Percentiles rank a stretch among this genome's conserved stretches.
Conservation (phyloP, 2,329 filamentous ascomycete species). For the Xylaria sp. region DNA sequence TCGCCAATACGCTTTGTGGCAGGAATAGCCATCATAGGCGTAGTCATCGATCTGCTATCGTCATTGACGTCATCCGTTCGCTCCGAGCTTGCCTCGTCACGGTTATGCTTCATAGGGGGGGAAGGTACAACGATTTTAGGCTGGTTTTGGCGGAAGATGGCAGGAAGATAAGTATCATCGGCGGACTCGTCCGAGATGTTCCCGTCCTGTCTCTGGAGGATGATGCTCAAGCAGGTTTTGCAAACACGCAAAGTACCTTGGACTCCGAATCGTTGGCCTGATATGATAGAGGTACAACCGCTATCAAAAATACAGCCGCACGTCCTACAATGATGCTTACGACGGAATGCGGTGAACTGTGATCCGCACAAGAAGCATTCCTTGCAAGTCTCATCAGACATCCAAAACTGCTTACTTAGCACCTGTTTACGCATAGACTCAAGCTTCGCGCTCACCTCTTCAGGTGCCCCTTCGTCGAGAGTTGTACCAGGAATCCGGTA, state of each 20-base stretch:
- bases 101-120: conserved; percentile 47
- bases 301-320: conserved; percentile 99
- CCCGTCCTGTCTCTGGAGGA: conserved; percentile 86
- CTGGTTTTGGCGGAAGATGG: conserved; percentile 64
- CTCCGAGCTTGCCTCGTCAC: conserved; percentile 48
- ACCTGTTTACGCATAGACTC: conserved; percentile 84
- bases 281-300: conserved; percentile 91
- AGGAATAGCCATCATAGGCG: conserved; percentile 74
- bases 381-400: conserved; percentile 98
- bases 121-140: conserved; percentile 47
- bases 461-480: conserved; percentile 61
- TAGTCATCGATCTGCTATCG: conserved; percentile 59
- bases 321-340: conserved; percentile 94
- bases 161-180: conserved; percentile 71
- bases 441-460: conserved; percentile 64
- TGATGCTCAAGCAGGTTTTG: conserved; percentile 89
- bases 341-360: conserved; percentile 88
- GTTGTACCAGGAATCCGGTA: conserved; percentile 63
- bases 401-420: conserved; percentile 96
- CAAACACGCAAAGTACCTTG: conserved; percentile 85
- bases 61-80: conserved; percentile 53
- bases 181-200: conserved; percentile 87
- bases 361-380: conserved; percentile 94
- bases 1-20: conserved; percentile 71
- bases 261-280: conserved; percentile 86